Conservation (phyloP, 192 early-diverging fungal species). For the Neocallimastix lanati region DNA sequence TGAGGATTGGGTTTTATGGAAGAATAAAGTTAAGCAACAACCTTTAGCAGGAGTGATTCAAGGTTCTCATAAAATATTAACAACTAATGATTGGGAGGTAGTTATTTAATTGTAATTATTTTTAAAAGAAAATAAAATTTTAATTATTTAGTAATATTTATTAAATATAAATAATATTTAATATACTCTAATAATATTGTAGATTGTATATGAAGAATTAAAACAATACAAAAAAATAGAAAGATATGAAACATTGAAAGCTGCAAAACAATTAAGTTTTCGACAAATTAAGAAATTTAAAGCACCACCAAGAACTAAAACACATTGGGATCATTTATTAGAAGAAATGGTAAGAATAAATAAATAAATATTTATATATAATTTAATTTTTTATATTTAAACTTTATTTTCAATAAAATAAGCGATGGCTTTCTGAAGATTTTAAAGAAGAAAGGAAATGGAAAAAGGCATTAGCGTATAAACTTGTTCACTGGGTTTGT, state of each 20-base stretch:
- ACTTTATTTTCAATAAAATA: too few species aligned
- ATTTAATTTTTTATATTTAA: too few species aligned
- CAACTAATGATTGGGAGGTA: conserved; percentile 64
- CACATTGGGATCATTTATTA: conserved; percentile 58
- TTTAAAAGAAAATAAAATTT: too few species aligned
- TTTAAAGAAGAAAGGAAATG: conserved; percentile 64
- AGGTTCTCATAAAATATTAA: conserved; percentile 30
- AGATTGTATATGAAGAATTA: conserved; percentile 59
- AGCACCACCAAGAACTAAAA: conserved; percentile 29
- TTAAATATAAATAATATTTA: too few species aligned
- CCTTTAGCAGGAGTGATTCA: neutral
- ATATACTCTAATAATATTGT: too few species aligned
- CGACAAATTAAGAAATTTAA: conserved; percentile 48
- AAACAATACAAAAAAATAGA: conserved; percentile 42
- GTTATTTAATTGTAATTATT: too few species aligned
- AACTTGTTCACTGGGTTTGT: conserved; percentile 37
- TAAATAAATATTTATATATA: too few species aligned
- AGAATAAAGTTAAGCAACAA: neutral
- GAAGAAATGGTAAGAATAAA: conserved; percentile 65
- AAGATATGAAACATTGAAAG: conserved; percentile 49
- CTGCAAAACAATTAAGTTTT: conserved; percentile 50
- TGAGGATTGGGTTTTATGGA: neutral
- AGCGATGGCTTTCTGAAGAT: conserved; percentile 65
- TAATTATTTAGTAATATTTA: too few species aligned
- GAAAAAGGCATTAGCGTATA: conserved; percentile 58